phyloP scores from a whole-genome alignment of 2,329 filamentous ascomycete species.

The Lachnellula cervina region DNA sequence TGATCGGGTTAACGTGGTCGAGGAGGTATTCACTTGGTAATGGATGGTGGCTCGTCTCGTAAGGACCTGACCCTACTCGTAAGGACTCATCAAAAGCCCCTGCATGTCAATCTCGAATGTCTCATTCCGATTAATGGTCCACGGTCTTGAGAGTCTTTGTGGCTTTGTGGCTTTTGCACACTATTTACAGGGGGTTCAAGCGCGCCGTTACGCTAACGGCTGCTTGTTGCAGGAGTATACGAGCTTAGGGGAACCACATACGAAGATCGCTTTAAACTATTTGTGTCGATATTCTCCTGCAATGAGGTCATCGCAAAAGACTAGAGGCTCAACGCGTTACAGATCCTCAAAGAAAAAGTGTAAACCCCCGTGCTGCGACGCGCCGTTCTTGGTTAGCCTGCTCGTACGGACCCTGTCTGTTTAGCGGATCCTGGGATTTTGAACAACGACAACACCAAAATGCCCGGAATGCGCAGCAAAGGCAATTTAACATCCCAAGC shows the following conservation, averaged over 20 bases:
- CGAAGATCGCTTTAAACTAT: too few species aligned
- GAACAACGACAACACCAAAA: too few species aligned
- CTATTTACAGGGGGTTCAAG: too few species aligned
- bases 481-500: too few species aligned
- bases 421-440: neutral
- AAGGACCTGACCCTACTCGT: neutral
- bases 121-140: neutral
- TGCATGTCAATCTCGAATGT: neutral
- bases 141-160: too few species aligned
- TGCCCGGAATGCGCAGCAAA: too few species aligned
- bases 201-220: too few species aligned
- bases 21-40: slow-evolving; percentile 13
- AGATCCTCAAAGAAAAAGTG: neutral
- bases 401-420: slow-evolving; percentile 6
- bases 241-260: too few species aligned
- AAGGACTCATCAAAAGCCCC: neutral
- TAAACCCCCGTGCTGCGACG: neutral
- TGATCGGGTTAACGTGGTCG: slow-evolving; percentile 2
- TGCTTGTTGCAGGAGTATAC: too few species aligned
- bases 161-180: too few species aligned
- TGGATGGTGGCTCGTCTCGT: neutral
- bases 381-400: neutral
- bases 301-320: too few species aligned
- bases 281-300: too few species aligned
- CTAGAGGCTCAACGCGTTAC: neutral